These are phyloP conservation scores for Anaeramoeba flamelloides DNA, from an alignment of 78 protist species.

Conservation along the genomic window DNA sequence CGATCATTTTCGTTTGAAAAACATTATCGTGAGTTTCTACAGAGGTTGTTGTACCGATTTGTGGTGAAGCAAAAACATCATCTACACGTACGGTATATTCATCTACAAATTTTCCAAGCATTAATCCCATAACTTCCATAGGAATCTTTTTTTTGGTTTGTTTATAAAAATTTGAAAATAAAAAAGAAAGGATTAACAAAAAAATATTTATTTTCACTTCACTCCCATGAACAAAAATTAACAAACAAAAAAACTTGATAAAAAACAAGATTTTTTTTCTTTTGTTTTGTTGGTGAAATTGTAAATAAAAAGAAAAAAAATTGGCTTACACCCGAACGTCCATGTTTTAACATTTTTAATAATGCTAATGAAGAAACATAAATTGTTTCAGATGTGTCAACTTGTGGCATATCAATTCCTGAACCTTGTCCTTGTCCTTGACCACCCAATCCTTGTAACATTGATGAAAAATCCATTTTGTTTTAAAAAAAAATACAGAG, in stretches of 20 bases:
- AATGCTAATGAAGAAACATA: constrained; percentile 90
- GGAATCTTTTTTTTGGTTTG: too few species aligned
- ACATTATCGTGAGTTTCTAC: constrained; percentile 97
- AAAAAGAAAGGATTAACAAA: too few species aligned
- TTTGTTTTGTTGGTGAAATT: too few species aligned
- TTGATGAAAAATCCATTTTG: too few species aligned
- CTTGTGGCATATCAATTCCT: constrained; percentile 26
- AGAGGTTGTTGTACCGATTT: constrained; percentile 73
- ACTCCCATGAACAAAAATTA: constrained; percentile 97
- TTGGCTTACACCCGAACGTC: too few species aligned
- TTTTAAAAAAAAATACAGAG: too few species aligned
- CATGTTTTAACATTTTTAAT: constrained; percentile 74
- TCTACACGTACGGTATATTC: constrained; percentile 83
- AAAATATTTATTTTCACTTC: too few species aligned
- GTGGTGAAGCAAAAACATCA: constrained; percentile 99
- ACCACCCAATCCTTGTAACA: too few species aligned
- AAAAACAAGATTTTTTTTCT: too few species aligned
- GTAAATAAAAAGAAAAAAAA: too few species aligned
- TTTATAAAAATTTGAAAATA: too few species aligned
- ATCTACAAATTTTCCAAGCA: constrained; percentile 98
- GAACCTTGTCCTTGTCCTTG: constrained; percentile 1
- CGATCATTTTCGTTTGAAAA: constrained; percentile 97
- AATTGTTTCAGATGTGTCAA: constrained; percentile 88
- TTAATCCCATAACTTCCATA: constrained; percentile 99
- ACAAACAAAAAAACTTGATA: too few species aligned